Conservation (phyloP, 2,329 filamentous ascomycete genomes). For the Fusarium agapanthi region DNA sequence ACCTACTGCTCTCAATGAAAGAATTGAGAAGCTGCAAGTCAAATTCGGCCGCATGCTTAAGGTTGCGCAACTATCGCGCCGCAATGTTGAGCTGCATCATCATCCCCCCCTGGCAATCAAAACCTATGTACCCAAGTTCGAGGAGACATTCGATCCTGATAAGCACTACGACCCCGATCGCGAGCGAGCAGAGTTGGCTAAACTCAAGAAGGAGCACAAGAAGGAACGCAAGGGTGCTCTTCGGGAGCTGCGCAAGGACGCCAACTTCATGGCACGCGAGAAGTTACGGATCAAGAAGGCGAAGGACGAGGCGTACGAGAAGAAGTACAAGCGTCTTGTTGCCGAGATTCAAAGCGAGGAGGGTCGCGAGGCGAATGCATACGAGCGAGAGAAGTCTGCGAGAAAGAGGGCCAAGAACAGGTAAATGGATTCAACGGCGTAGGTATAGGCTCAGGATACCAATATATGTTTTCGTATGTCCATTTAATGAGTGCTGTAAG, state of each 20-base stretch:
- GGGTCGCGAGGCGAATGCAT: conserved; percentile 83
- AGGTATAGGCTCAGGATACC: conserved; percentile 30
- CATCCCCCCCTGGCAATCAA: conserved; percentile 91
- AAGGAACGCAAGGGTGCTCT: conserved; percentile 94
- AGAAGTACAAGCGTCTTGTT: conserved; percentile 91
- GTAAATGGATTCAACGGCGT: conserved; percentile 35
- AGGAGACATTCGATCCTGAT: conserved; percentile 91
- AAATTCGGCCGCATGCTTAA: conserved; percentile 65
- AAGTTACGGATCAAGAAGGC: conserved; percentile 92
- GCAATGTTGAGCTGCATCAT: conserved; percentile 86
- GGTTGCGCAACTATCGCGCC: conserved; percentile 71
- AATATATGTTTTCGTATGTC: conserved; percentile 29
- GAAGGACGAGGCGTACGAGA: conserved; percentile 91
- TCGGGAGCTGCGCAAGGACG: conserved; percentile 93
- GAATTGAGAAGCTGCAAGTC: conserved; percentile 52
- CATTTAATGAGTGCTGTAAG: neutral
- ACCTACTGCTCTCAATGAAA: conserved; percentile 53
- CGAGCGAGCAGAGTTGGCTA: conserved; percentile 84
- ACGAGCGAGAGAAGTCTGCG: conserved; percentile 84
- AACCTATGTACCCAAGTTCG: conserved; percentile 90
- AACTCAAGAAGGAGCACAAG: conserved; percentile 91
- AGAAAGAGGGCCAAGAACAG: conserved; percentile 71
- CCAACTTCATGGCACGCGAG: conserved; percentile 91
- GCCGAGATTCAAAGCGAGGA: conserved; percentile 97
- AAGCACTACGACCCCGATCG: conserved; percentile 97